phyloP scores from a whole-genome alignment of 2,329 filamentous ascomycete species.

The Sclerotinia trifoliorum region DNA sequence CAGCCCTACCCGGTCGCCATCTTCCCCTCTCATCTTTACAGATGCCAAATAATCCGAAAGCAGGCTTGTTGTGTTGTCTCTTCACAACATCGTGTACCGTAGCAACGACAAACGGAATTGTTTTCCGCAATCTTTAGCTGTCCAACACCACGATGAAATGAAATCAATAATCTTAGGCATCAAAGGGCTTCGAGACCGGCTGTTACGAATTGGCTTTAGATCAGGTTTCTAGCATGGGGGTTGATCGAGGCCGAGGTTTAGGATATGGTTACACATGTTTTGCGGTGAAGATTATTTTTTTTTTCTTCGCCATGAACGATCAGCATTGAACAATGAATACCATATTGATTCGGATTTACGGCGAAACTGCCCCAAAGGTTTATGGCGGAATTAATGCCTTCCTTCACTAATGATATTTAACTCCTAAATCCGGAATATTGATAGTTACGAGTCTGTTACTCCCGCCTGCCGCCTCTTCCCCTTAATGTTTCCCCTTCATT shows the following conservation, averaged over 20 bases:
- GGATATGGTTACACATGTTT: slow-evolving; percentile 12
- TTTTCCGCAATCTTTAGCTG: not conserved
- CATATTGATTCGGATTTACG: slow-evolving; percentile 10
- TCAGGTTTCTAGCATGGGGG: slow-evolving; percentile 13
- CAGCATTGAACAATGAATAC: slow-evolving; percentile 9
- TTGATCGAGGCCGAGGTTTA: slow-evolving; percentile 11
- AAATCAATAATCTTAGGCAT: slow-evolving; percentile 5
- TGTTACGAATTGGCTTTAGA: not conserved
- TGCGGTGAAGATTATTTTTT: slow-evolving; percentile 14
- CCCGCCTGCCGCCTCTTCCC: not conserved
- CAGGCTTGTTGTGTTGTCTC: slow-evolving; percentile 2
- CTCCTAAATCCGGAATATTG: slow-evolving; percentile 9
- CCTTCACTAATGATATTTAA: slow-evolving; percentile 1
- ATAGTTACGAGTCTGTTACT: not conserved
- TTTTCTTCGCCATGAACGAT: slow-evolving; percentile 12
- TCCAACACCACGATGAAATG: not conserved
- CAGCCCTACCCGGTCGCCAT: slow-evolving; percentile 33
- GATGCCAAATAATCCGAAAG: slow-evolving; percentile 16
- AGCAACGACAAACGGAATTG: slow-evolving; percentile 6
- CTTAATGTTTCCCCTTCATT: not conserved
- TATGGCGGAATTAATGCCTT: slow-evolving; percentile 7
- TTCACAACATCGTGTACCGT: not conserved
- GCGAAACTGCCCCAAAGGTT: not conserved
- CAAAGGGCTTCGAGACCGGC: slow-evolving; percentile 11
- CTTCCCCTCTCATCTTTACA: slow-evolving; percentile 17